Evolutionary conservation across 495 filamentous ascomycete genomes (phyloP).

Genomic region (Neurospora pannonica): DNA sequence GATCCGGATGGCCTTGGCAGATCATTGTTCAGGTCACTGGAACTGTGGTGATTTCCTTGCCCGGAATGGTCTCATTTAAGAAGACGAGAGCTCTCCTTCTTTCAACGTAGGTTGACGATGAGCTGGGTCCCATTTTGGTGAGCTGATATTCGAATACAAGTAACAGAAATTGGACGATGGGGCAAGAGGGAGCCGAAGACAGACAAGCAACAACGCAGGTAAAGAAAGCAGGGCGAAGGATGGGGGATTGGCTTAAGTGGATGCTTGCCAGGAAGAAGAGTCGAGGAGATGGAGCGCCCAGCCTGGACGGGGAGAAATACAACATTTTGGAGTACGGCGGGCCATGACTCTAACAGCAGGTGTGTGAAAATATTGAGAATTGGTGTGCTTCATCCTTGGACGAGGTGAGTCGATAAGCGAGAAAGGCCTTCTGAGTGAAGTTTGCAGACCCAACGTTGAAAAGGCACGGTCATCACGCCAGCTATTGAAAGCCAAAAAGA

Average conservation of each 20-base stretch:
- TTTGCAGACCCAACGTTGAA: neutral
- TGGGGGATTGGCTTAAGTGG: too few species aligned
- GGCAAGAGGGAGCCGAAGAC: neutral
- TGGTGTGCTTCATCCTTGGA: neutral
- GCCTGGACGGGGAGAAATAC: neutral
- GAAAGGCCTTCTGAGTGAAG: neutral
- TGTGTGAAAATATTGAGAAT: neutral
- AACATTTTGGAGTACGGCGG: neutral
- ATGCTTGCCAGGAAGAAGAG: neutral
- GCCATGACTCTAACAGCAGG: neutral
- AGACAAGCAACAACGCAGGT: neutral
- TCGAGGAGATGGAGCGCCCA: neutral
- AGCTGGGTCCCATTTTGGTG: neutral
- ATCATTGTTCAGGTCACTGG: neutral
- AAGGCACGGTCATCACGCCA: neutral
- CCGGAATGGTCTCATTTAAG: neutral
- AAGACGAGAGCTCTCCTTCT: neutral
- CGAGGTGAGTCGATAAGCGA: neutral
- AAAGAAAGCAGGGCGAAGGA: too few species aligned
- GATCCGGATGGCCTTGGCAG: neutral
- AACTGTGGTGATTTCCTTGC: neutral
- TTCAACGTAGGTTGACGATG: neutral
- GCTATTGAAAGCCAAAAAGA: neutral
- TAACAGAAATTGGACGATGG: neutral
- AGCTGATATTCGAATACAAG: neutral